Base-by-base conservation (phyloP, 164 flowering plant species). In the Berberis vulgaris region DNA sequence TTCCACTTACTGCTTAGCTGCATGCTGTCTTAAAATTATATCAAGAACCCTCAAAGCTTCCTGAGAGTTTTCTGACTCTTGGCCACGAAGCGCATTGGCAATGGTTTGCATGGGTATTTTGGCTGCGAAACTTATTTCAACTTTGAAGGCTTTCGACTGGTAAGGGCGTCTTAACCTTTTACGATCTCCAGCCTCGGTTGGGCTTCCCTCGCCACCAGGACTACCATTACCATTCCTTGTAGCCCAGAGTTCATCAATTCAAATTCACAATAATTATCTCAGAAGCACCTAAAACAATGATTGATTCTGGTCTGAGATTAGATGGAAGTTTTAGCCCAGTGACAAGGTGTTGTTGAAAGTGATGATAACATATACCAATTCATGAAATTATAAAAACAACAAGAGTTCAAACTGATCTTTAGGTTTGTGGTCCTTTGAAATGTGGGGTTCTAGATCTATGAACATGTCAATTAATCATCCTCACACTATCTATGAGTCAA, bases 11-110 rank as follows among this genome's bases (percentile, higher is more conserved):
- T 86, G 88, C 54, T 79, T 94, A 0, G 99, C 83, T 3, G 99
- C 97, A 83, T 89, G 90, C 68, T 94, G 99, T 72, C 99, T 73
- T 50, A 94, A 63, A 9, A 94, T 79, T 53, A 94, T 91, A 72
- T 94, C 99, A 42, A 94, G 67, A 41, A 94, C 99, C 67, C 99
- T 69, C 1, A 91, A 62, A 0, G 99, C 97, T 74, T 94, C 99
- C 59, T 85, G 88, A 8, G 88, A 83, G 65, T 84, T 84, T 66
- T 91, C 96, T 0, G 91, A 77, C 53, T 91, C 99, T 49, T 87
- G 86, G 3, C 97, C 99, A 12, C 87, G 84, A 12, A 94, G 58
- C 0, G 96, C 96, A 77, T 66, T 71, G 2, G 80, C 84, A 71
- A 94, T 89, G 2, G 97, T 84, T 64, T 85, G 85, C 85, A 89